phyloP scores from a whole-genome alignment of 306 rosid species.

The Dryas drummondii region DNA sequence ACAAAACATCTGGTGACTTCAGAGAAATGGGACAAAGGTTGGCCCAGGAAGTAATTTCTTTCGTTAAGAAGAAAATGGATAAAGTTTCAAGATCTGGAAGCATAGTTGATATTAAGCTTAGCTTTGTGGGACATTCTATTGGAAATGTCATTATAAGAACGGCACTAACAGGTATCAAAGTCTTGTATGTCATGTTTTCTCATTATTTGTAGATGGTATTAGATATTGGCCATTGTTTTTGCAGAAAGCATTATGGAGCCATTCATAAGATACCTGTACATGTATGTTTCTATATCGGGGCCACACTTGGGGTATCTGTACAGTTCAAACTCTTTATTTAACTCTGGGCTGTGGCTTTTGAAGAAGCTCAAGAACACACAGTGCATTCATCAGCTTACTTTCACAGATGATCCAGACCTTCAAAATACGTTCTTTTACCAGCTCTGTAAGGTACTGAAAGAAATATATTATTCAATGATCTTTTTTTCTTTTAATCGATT shows the following conservation, averaged over 20 bases:
- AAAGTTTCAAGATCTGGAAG: conserved; percentile 59
- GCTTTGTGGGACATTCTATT: conserved; percentile 98
- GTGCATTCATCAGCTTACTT: conserved; percentile 92
- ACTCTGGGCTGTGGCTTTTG: conserved; percentile 93
- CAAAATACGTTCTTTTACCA: conserved; percentile 80
- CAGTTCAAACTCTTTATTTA: conserved; percentile 88
- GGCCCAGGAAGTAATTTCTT: conserved; percentile 76
- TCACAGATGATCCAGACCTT: conserved; percentile 87
- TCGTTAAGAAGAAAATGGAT: conserved; percentile 76
- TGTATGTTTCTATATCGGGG: conserved; percentile 90
- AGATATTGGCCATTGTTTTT: conserved; percentile 30
- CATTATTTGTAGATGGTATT: conserved; percentile 30
- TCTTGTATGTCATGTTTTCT: conserved; percentile 20
- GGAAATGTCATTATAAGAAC: conserved; percentile 90
- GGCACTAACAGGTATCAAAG: conserved; percentile 73
- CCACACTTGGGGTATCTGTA: conserved; percentile 98
- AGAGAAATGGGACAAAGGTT: conserved; percentile 94
- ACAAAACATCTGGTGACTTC: conserved; percentile 86
- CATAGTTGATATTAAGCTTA: conserved; percentile 68
- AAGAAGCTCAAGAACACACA: conserved; percentile 84
- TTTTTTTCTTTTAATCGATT: neutral
- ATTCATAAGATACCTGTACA: conserved; percentile 56
- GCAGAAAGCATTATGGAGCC: conserved; percentile 93
- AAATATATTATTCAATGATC: conserved; percentile 5
- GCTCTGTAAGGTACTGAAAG: conserved; percentile 69